Evolutionary conservation across 78 protist species (phyloP), one percentile per base, ranked within the genome.

Genomic region (Pigoraptor vietnamica): DNA sequence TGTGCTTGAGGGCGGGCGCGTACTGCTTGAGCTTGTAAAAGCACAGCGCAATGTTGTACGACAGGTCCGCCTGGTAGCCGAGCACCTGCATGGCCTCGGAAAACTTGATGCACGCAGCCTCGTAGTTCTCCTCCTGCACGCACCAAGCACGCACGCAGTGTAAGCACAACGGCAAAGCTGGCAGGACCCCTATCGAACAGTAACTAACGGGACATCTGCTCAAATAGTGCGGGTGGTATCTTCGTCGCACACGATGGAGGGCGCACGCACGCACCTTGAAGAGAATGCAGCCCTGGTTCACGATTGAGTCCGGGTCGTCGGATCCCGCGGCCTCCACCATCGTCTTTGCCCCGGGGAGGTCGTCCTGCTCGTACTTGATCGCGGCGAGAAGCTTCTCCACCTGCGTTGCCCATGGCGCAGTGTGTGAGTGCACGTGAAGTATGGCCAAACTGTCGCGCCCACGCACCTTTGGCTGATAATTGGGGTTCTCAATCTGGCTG

Each of bases 1-100:
- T 93, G 81, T 39, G 79, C 84, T 94, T 94, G 38, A 96, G 87
- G 25, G 98, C 95, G 1, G 90, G 91, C 32, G 93, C 96, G 87
- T 91, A 94, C 84, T 94, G 94, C 86, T 92, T 91, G 56, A 87
- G 87, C n/a, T 40, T 10, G 94, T 94, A 97, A 37, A 93, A 39
- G 91, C 97, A 94, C 81, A 97, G 93, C 67, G 96, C 97, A 37
- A 96, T 90, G 92, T 94, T 84, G 94, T 97, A 97, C 36, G 94
- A 94, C 6, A 96, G 48, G 82, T 95, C 91, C 32, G 98, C 87
- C n/a, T 67, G 36, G 92, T 39, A 95, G 0, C 97, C 97, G 32
- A 40, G 88, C 36, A 56, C 33, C 1, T 29, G 34, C 39, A 92
- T 48, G 19, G 97, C 23, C 87, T 83, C 87, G 21, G 87, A 32